Evolutionary conservation across 768 basidiomycete species (phyloP), one percentile per base, ranked within the genome.

Genomic region (Lyophyllum decastes): DNA sequence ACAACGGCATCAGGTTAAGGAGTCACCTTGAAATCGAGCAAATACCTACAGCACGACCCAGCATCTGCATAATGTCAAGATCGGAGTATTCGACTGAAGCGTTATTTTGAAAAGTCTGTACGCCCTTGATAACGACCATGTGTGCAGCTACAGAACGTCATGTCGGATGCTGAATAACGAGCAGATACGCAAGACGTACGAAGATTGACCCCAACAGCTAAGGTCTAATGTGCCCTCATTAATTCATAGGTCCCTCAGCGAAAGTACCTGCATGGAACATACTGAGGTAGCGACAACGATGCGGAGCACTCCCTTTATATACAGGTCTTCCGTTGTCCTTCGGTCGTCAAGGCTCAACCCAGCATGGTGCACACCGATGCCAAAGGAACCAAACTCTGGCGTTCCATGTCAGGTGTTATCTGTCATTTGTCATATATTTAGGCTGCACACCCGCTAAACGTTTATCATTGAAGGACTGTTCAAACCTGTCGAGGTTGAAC

Each of bases 151-250:
- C 59, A 16, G 4, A 35, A 16, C 14, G 19, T 52, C 38, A 40
- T 48, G 19, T 52, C 38, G 49, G 58, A 27, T 38, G 11, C 22
- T 11, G 55, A 48, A 44, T 41, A 54, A 26, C 27, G 12, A n/a
- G 16, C 33, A 27, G 16, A 4, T 24, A 9, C 4, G 27, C 45
- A 48, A 34, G 19, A 75, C 87, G 61, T 66, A 93, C 93, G 97
- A 53, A 98, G 79, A 68, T 99, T 98, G 33, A 98, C 94, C 1
- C 97, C 96, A 38, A 98, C 94, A 0, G 97, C 95, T 24, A 99
- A 78, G 14, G 96, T 98, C 91, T 95, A 63, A 1, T 58, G n/a
- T 54, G 8, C 59, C 66, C 17, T 64, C 40, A n/a, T 49, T 33
- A 33, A 19, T 41, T 19, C 16, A 17, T 5, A 16, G 3, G 44